Evolutionary conservation across 768 basidiomycete genomes (phyloP), one percentile per base, ranked within the genome.

Genomic region (Lactarius indigo): DNA sequence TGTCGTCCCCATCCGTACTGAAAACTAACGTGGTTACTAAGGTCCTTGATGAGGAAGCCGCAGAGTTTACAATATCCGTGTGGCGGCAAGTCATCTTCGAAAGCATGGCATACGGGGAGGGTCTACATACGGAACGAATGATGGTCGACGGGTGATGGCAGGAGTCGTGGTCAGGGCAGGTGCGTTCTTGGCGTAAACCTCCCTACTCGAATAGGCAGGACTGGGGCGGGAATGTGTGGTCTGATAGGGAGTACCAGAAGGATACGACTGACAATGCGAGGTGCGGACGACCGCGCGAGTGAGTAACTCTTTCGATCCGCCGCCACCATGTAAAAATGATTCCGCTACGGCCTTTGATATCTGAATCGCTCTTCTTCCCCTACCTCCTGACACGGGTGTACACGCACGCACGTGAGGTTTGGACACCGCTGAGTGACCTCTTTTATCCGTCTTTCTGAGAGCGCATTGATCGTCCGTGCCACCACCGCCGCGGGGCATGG

Each of bases 51-150:
- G 95, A 96, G 76, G 95, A 98, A 75, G 94, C 95, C 6, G 79
- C 80, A 31, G 88, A 93, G 67, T 84, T 96, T 65, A 81, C 86
- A n/a, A 76, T 88, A 72, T 83, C 83, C 68, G 82, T 97, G 57
- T 98, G 95, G 95, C 86, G 93, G 63, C 91, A 94, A 78, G 84
- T 96, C 71, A 92, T 94, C 59, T 96, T 96, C 75, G 95, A 98
- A 81, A 94, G 93, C 73, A 90, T 93, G 86, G 92, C 94, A 31
- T 95, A 92, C 75, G 88, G 86, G 68, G 92, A 95, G 76, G 94
- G 94, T 47, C 81, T 96, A 68, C 86, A 90, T 72, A 94, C 94
- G 30, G 94, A 93, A 71, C 85, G 84, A 75, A 86, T 91, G 85
- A 82, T 90, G 79, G 88, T 93, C 73, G 90, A 92, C 76, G 88